Evolutionary conservation across 176 grass and related monocot species (phyloP).

Genomic region (Oryza meyeriana): DNA sequence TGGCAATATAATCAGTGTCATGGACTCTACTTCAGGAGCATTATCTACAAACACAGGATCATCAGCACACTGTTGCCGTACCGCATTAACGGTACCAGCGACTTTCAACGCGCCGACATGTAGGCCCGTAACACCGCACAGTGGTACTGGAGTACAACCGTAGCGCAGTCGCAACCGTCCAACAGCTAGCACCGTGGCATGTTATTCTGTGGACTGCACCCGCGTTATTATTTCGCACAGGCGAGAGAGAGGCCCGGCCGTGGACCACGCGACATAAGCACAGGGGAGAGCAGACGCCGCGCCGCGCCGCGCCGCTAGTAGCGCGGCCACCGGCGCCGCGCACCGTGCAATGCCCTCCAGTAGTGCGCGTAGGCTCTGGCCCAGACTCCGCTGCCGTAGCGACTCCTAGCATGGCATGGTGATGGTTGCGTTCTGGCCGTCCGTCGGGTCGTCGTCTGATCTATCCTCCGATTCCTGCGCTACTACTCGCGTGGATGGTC

Average conservation of each 20-base stretch:
- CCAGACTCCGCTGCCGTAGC: too few species aligned
- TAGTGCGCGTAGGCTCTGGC: too few species aligned
- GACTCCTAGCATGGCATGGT: too few species aligned
- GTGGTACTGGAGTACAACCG: neutral
- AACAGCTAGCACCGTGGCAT: constrained; percentile 7
- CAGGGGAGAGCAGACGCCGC: neutral
- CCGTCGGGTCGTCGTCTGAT: too few species aligned
- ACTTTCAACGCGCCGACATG: neutral
- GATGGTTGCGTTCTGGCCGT: too few species aligned
- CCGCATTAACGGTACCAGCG: neutral
- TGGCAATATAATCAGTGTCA: too few species aligned
- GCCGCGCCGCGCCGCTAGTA: neutral
- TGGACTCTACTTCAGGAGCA: too few species aligned
- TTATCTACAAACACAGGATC: too few species aligned
- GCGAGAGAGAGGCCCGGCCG: neutral
- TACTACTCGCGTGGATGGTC: neutral
- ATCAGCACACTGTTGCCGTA: neutral
- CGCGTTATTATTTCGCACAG: constrained; percentile 7
- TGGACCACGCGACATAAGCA: neutral
- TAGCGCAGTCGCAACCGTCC: neutral
- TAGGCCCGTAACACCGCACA: neutral
- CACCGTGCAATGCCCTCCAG: neutral
- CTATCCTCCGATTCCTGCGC: too few species aligned
- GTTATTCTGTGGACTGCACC: constrained; percentile 27
- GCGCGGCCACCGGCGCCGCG: neutral